These are phyloP conservation scores for Salix suchowensis DNA, from an alignment of 345 rosid genomes.

Conservation along the genomic window DNA sequence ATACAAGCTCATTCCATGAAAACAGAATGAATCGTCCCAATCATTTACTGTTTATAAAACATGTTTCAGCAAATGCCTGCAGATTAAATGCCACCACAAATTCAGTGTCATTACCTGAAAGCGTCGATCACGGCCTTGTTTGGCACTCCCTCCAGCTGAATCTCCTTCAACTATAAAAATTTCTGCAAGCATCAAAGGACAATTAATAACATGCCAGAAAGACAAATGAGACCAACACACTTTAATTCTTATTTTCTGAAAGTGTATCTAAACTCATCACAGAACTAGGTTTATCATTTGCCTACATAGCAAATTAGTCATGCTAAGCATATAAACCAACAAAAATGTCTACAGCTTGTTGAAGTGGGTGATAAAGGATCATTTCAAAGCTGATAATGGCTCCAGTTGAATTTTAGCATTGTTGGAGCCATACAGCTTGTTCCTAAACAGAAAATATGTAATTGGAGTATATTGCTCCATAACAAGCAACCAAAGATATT, in stretches of 20 bases:
- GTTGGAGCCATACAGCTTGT: background rate
- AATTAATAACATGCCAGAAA: background rate
- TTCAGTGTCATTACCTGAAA: conserved; percentile 63
- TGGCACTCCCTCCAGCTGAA: conserved; percentile 99
- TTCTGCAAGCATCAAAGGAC: conserved; percentile 42
- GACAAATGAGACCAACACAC: background rate
- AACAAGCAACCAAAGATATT: background rate
- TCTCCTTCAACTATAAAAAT: conserved; percentile 98
- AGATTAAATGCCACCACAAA: background rate
- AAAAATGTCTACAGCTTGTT: background rate
- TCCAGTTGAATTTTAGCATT: background rate
- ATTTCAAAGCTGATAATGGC: background rate
- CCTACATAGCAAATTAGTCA: background rate
- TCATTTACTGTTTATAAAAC: background rate
- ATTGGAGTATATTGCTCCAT: background rate
- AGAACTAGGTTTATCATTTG: background rate
- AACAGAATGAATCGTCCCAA: background rate
- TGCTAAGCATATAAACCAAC: background rate
- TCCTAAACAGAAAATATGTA: background rate
- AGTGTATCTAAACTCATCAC: background rate
- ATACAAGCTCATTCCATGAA: background rate
- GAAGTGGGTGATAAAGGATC: background rate
- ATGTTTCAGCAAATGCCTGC: conserved; percentile 2
- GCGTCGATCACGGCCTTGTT: conserved; percentile 97
- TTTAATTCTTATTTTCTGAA: background rate